Evolutionary conservation across 2,329 filamentous ascomycete genomes (phyloP), one percentile per base, ranked within the genome.

Genomic region (Ophiosphaerella korrae): DNA sequence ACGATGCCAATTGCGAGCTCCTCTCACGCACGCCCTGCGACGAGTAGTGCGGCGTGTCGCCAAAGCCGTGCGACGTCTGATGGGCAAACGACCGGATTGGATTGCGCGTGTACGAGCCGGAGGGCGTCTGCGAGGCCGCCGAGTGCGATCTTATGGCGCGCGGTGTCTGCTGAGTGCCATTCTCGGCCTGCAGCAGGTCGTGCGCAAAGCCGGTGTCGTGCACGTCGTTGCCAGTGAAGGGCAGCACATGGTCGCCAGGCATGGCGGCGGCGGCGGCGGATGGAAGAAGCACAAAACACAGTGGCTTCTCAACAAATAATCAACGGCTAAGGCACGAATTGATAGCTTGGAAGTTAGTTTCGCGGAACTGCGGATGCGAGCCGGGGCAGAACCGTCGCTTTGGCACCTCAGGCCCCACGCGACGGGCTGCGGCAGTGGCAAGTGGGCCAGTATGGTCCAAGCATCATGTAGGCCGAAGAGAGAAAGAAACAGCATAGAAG

Each of bases 1-100:
- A 91, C 14, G 85, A 90, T 37, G 92, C 92, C 49, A 96, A 80
- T 74, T 96, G 90, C 44, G 91, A 90, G 2, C 92, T 95, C 68
- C 94, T 88, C 74, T 94, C 88, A 57, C 92, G 88, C 35, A 96
- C 88, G 58, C 86, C 89, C 52, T 87, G 85, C 31, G 82, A 82
- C 34, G 90, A 88, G 72, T 90, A 89, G 62, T 90, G 84, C 14
- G 85, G 82, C 62, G 84, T 88, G 68, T 93, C 89, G 62, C 82
- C 72, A 63, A 82, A 76, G 36, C 85, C 83, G 55, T 85, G 82
- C 33, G 83, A 79, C 34, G 85, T 84, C 46, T 85, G 83, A 58
- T 89, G 86, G 47, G 89, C 85, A 58, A 89, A 90, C 2, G 87
- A 90, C 48, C 88, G 81, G 42, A 88, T 86, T 4, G 88, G 88